Evolutionary conservation across 805 yeast species (phyloP), one percentile per base, ranked within the genome.

Genomic region (Saitoella complicata): DNA sequence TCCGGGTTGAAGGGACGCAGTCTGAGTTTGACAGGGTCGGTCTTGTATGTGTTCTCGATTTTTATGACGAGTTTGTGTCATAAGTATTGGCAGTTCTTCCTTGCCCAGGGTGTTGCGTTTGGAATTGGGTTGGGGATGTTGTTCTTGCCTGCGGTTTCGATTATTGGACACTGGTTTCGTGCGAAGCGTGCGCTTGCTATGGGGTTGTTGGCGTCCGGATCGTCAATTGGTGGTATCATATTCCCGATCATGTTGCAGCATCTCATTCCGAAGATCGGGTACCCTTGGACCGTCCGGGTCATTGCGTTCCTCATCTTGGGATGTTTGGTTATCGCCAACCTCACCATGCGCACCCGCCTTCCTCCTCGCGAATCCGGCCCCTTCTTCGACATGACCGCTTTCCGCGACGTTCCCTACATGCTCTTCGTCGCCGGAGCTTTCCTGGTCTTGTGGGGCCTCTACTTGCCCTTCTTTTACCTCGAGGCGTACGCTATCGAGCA

Each of bases 261-360:
- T 12, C 55, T 72, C 40, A 64, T 68, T 42, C 47, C 51, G 5
- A 53, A 57, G 9, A 63, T 71, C 29, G 79, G 79, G 1, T 73
- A 70, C 51, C 63, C 61, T 7, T 74, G 79, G 78, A 69, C 74
- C 3, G 62, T 71, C 39, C 62, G 80, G 42, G 60, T 66, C 10
- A 57, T 72, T 41, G 73, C 72, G 0, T 67, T 74, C 49, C 55
- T 72, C 12, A 60, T 66, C 40, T 48, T 63, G 6, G 62, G 47
- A 0, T 57, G 62, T 9, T 46, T 51, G 9, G 32, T 44, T 5
- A 37, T 58, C 5, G 45, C 60, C 40, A 51, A 55, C 11, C 12
- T 56, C 6, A 39, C 55, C n/a, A 41, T 58, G 37, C 49, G 49
- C 21, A 47, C 61, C 2, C 49, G 66, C 10, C 46, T 61, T n/a